Base-by-base conservation (phyloP, 1,284 basidiomycete species). In the Meira miltonrushii region DNA sequence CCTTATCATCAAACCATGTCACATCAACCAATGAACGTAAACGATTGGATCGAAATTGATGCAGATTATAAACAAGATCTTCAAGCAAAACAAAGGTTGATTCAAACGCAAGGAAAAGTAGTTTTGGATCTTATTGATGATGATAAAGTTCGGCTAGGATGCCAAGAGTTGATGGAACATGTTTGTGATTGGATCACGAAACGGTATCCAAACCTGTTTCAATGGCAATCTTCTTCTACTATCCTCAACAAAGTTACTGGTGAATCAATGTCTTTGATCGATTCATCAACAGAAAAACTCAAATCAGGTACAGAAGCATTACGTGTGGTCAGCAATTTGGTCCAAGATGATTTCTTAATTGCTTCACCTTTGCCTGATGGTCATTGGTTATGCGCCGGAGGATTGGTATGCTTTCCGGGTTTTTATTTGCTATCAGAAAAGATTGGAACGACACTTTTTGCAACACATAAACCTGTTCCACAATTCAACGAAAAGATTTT, bases 21-120 rank as follows among this genome's bases (percentile, higher is more conserved):
- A 1, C 81, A 81, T 54, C 80, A 81, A 62, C 79, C 80, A 0
- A 81, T 81, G 79, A 70, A 79, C 23, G 67, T 75, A 39, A 79
- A 81, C 52, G 64, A 81, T 60, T 82, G 81, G 81, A 81, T 82
- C 25, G 81, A 82, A 66, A 78, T 81, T 23, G 80, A 81, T 68
- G 76, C 76, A 50, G 75, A 80, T 51, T 80, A 80, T 64, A 57
- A 67, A 58, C 77, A 75, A 76, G 81, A 81, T 62, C 68, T 81
- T n/a, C 71, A 73, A 43, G 72, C 79, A 66, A 82, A 82, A 64
- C 71, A 72, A 46, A 55, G 71, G 6, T 78, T 81, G 10, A 79
- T 82, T 44, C 56, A 64, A 17, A 73, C 79, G 6, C 57, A 80
- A 79, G 79, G 9, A 15, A 78, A 78, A 51, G 64, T 69, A 9